phyloP scores from a whole-genome alignment of 441 rosid genomes.

The Lepidium campestre region DNA sequence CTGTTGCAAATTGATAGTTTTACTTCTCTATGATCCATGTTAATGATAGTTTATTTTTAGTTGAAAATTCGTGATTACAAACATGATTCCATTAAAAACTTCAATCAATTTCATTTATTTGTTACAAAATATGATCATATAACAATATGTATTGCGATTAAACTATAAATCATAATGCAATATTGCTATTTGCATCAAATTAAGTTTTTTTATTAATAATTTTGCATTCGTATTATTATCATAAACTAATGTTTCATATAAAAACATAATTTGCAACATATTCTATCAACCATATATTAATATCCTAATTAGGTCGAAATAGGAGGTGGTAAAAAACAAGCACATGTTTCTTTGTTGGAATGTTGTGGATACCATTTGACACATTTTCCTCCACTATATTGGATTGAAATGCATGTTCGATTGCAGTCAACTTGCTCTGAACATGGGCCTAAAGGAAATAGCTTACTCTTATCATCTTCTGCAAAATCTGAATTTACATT shows the following conservation, averaged over 20 bases:
- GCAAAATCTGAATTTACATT: neutral
- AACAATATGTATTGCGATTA: neutral
- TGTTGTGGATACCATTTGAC: slow-evolving; percentile 11
- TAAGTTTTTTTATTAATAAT: too few species aligned
- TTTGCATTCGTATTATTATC: too few species aligned
- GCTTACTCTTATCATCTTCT: slow-evolving; percentile 8
- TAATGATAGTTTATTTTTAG: neutral
- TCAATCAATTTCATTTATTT: neutral
- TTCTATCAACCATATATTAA: neutral
- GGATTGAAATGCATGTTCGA: slow-evolving; percentile 7
- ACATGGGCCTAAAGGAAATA: slow-evolving; percentile 20
- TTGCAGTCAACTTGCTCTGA: slow-evolving; percentile 13
- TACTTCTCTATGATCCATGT: neutral
- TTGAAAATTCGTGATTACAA: neutral
- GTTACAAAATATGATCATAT: neutral
- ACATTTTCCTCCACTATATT: slow-evolving; percentile 15
- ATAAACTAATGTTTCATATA: neutral
- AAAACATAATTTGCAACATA: neutral
- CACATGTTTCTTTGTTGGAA: neutral
- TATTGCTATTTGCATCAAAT: neutral
- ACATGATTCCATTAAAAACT: neutral
- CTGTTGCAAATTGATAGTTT: neutral
- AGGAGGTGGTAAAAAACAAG: slow-evolving; percentile 1
- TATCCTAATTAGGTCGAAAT: neutral
- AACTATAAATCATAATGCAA: neutral